Percentiles rank a stretch among this genome's conserved stretches.
Conservation (phyloP, 1,139 yeast genomes). For the Magnusiomyces tetraspermus region DNA sequence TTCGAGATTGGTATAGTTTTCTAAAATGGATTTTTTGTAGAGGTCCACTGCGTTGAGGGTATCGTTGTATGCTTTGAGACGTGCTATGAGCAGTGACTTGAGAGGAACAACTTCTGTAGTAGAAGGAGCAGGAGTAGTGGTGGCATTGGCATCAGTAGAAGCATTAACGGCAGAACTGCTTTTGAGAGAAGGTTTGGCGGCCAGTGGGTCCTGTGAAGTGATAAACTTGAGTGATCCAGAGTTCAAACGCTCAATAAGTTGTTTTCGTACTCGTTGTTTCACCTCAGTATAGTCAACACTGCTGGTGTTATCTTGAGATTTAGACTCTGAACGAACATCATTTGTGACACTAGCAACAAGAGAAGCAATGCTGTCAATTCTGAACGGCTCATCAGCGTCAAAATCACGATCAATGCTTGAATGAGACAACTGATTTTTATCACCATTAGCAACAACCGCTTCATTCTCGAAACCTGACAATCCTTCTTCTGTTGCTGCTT, state of each 20-base stretch:
- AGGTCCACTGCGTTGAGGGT: not conserved
- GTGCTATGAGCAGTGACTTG: constrained; percentile 53
- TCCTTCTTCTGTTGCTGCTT: not conserved
- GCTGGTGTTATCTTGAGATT: not conserved
- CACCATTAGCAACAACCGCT: not conserved
- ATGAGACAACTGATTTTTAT: not conserved
- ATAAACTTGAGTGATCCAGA: not conserved
- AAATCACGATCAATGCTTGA: constrained; percentile 44
- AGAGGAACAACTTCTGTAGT: constrained; percentile 38
- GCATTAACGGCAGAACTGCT: not conserved
- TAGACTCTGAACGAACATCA: not conserved
- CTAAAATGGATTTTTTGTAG: not conserved
- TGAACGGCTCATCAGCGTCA: constrained; percentile 82
- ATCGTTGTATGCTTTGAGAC: constrained; percentile 48
- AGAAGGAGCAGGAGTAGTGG: not conserved
- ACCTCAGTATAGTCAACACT: not conserved
- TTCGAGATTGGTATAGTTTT: constrained; percentile 46
- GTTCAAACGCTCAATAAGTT: not conserved
- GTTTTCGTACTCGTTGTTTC: not conserved
- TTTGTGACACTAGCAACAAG: not conserved
- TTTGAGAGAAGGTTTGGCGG: not conserved
- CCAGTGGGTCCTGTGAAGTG: not conserved
- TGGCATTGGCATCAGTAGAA: not conserved
- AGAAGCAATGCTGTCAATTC: constrained; percentile 35
- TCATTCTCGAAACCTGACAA: no score